Evolutionary conservation across 129 eudicot species (phyloP).

Genomic region (Smallanthus sonchifolius): DNA sequence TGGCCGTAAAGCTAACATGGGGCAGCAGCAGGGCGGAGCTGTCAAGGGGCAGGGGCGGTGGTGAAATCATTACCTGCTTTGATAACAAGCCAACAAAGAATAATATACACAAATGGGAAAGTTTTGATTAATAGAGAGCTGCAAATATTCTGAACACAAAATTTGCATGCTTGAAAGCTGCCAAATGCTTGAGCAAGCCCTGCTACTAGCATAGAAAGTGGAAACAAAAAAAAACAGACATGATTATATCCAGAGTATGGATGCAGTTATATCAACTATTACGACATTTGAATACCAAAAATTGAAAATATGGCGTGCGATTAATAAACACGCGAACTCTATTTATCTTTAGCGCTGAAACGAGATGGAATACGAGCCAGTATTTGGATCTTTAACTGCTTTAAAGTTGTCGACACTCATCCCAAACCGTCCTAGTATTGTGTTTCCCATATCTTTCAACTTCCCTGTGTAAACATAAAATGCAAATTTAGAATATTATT

Average conservation of each 20-base stretch:
- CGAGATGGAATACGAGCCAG: conserved; percentile 74
- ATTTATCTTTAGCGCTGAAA: conserved; percentile 47
- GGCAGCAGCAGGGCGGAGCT: no score
- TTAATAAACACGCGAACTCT: conserved; percentile 3
- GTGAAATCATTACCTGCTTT: neutral
- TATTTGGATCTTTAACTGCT: conserved; percentile 86
- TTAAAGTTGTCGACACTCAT: conserved; percentile 91
- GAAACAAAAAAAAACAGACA: neutral
- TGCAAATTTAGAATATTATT: neutral
- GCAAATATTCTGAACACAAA: neutral
- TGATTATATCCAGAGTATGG: neutral
- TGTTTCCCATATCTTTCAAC: conserved; percentile 77
- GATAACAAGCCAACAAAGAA: neutral
- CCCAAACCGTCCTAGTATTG: conserved; percentile 75
- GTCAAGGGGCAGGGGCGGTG: neutral
- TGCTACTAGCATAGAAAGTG: neutral
- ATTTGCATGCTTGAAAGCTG: neutral
- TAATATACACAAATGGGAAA: neutral
- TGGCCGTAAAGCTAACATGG: no score
- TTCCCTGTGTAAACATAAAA: conserved; percentile 43
- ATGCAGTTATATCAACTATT: neutral
- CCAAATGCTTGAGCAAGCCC: neutral
- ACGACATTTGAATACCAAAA: neutral
- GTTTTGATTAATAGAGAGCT: neutral
- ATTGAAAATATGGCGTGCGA: neutral